Base-by-base conservation (phyloP, 306 rosid species). In the Prunus davidiana region DNA sequence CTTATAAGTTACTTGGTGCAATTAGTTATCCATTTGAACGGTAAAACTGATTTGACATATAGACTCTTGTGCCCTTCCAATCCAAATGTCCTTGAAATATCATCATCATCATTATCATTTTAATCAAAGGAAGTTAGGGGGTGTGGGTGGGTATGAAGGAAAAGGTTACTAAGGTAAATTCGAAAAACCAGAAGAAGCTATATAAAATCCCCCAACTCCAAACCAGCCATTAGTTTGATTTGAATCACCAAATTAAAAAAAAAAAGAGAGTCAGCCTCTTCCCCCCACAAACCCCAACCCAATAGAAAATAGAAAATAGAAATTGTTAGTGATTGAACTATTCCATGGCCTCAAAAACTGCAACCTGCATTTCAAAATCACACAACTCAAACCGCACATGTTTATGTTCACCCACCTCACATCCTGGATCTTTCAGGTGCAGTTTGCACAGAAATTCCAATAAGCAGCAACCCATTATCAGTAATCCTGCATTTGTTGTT, bases 341-440 rank as follows among this genome's bases (percentile, higher is more conserved):
- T 51, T 81, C 74, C 13, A 84, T 86, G 90, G 86, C 89, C 72
- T 71, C 88, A 41, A 76, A 38, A 61, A 60, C 25, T 12, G 65
- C 65, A 60, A 73, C 72, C 34, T 45, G 79, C 45, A 56, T 52
- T 22, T 30, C 67, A 18, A 87, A 67, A 54, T 62, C 79, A 45
- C 73, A 57, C 9, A 22, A 51, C 45, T 12, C 82, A 50, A 66
- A 12, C 73, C 85, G 83, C 32, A 83, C 77, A 18, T 93, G 96
- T 77, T 13, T 81, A 74, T 93, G 97, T 61, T 79, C 97, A 25
- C 97, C 93, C 43, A 80, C 87, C 65, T 72, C 41, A 0, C 96
- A 93, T 11, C 90, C 90, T 1, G 92, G 96, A 11, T 89, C 97
- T 3, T 93, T 90, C 79, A 78, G 96, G 25, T 90, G 92, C 80